Evolutionary conservation across 1,139 yeast species (phyloP).

Genomic region (Geotrichum carabidarum): DNA sequence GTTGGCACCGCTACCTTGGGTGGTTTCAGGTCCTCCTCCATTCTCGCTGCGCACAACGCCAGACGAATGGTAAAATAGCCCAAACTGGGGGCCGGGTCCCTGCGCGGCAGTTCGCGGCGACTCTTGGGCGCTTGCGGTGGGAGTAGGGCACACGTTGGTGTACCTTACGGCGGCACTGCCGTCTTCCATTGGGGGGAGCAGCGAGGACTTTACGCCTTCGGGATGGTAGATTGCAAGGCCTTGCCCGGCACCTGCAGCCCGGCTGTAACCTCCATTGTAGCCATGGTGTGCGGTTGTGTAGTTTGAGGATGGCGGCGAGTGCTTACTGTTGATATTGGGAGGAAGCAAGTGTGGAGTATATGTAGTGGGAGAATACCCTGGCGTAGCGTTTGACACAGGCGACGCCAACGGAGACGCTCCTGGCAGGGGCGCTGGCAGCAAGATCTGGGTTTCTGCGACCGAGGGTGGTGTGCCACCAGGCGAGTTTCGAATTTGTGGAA

Average conservation of each 20-base stretch:
- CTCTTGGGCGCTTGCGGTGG: neutral
- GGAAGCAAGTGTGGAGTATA: neutral
- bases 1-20: neutral
- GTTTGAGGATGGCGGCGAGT: neutral
- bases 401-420: neutral
- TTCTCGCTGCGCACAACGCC: neutral
- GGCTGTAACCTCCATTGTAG: neutral
- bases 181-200: neutral
- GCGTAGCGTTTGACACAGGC: neutral
- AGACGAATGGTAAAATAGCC: neutral
- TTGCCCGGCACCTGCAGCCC: neutral
- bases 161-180: neutral
- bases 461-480: neutral
- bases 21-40: neutral
- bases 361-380: neutral
- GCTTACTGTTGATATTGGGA: neutral
- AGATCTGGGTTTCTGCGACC: neutral
- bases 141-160: conserved; percentile 1
- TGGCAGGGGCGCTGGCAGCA: neutral
- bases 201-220: neutral
- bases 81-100: conserved; percentile 1
- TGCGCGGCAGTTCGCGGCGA: neutral
- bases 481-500: neutral
- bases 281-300: neutral
- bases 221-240: conserved; percentile 6